Conservation (phyloP, 176 grass and related monocot genomes). For the Luzula sylvatica region DNA sequence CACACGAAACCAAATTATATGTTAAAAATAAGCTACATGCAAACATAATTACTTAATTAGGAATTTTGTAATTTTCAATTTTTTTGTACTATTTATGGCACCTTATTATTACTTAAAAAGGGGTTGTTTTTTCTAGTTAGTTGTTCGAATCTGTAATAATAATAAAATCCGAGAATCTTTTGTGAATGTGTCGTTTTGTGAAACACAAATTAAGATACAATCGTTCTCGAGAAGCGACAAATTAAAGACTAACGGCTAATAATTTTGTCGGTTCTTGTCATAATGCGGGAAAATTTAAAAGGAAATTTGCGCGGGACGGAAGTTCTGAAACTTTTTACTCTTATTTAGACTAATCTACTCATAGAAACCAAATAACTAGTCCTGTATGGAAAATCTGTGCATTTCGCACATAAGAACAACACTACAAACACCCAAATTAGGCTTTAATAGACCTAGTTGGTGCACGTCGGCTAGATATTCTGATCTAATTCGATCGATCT, state of each 20-base stretch:
- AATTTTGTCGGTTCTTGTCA: constrained; percentile 4
- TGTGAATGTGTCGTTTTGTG: constrained; percentile 12
- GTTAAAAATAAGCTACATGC: no score
- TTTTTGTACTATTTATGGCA: no score
- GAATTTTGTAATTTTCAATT: no score
- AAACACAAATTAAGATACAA: not conserved
- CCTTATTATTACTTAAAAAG: no score
- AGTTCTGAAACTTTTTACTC: not conserved
- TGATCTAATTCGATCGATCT: not conserved
- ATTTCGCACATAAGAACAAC: not conserved
- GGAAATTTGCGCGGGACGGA: not conserved
- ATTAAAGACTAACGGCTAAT: not conserved
- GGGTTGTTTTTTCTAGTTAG: no score
- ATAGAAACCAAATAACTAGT: not conserved
- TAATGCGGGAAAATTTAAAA: not conserved
- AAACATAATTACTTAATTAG: no score
- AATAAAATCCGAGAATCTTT: constrained; percentile 3
- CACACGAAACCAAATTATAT: no score
- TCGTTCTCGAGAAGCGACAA: not conserved
- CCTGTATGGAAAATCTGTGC: not conserved
- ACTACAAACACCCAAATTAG: not conserved
- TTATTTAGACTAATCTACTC: constrained; percentile 1
- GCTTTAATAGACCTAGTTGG: not conserved
- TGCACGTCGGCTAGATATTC: not conserved
- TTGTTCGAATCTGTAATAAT: no score